phyloP scores from a whole-genome alignment of 345 rosid genomes.

The Eucalyptus shirleyi region DNA sequence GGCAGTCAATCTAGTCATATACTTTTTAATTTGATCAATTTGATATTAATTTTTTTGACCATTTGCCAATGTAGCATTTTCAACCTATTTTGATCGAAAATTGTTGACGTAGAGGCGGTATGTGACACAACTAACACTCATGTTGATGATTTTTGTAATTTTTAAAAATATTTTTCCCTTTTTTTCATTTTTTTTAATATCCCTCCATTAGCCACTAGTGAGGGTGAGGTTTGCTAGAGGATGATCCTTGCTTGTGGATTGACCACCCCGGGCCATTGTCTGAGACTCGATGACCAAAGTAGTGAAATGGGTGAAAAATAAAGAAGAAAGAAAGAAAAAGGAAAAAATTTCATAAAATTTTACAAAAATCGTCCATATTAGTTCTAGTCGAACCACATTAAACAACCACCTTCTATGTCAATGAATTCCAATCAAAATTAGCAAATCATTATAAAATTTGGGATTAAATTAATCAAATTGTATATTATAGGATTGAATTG shows the following conservation, averaged over 20 bases:
- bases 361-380: background rate
- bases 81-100: background rate
- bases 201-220: fast-evolving
- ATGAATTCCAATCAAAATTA: fast-evolving
- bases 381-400: fast-evolving
- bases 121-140: background rate
- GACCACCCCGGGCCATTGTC: fast-evolving
- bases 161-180: background rate
- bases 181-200: background rate
- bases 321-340: background rate
- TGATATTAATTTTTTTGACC: background rate
- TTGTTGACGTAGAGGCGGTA: fast-evolving
- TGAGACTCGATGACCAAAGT: fast-evolving
- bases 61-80: background rate
- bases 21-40: background rate
- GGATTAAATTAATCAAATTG: background rate
- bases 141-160: background rate
- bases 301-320: background rate
- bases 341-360: background rate
- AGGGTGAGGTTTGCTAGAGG: background rate
- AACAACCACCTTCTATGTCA: fast-evolving
- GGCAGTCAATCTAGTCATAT: fast-evolving
- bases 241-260: fast-evolving
- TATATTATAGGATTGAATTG: background rate
- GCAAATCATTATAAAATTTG: fast-evolving